phyloP scores from a whole-genome alignment of 2,329 filamentous ascomycete species.

The Hypoxylon sp. region DNA sequence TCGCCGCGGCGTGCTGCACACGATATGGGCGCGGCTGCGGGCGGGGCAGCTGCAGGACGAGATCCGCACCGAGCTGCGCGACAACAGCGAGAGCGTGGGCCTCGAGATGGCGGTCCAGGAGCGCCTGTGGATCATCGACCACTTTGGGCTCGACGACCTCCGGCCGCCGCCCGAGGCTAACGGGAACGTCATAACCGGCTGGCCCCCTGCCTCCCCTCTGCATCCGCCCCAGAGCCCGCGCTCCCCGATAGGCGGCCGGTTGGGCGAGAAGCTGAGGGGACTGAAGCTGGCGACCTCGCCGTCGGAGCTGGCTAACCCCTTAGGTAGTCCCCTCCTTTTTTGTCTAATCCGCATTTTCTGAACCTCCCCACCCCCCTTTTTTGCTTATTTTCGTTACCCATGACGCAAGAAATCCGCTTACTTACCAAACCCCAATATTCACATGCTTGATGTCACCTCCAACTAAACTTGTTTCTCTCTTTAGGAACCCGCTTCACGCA shows the following conservation, averaged over 20 bases:
- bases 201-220: conserved; percentile 51
- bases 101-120: conserved; percentile 87
- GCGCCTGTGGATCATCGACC: conserved; percentile 84
- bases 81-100: conserved; percentile 84
- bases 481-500: conserved; percentile 19
- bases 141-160: conserved; percentile 74
- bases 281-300: conserved; percentile 81
- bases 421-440: not conserved
- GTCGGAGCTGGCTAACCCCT: conserved; percentile 67
- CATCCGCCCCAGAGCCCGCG: conserved; percentile 65
- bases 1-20: conserved; percentile 86
- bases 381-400: not conserved
- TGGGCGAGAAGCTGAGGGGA: conserved; percentile 84
- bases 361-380: not conserved
- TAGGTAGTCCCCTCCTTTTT: conserved; percentile 57
- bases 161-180: conserved; percentile 37
- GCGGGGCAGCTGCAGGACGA: conserved; percentile 80
- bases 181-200: conserved; percentile 40
- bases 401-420: not conserved
- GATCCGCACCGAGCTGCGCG: conserved; percentile 77
- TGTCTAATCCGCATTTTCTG: not conserved
- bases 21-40: conserved; percentile 88
- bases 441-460: not conserved
- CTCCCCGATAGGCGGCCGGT: conserved; percentile 72
- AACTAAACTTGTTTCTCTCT: not conserved